phyloP scores from a whole-genome alignment of 768 basidiomycete genomes.

The Serendipita sp. region DNA sequence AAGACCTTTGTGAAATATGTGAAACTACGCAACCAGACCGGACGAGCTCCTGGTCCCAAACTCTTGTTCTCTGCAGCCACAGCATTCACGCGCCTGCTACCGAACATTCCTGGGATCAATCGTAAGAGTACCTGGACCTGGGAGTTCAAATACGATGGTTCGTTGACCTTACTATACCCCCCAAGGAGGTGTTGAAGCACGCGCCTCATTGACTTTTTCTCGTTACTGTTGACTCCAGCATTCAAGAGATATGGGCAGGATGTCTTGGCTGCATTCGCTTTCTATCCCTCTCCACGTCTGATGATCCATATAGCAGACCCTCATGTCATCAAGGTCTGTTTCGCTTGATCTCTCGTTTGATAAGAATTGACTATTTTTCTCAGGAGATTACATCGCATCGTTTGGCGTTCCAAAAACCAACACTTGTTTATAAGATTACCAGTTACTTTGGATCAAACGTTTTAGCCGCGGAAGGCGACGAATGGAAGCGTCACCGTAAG shows the following conservation, averaged over 20 bases:
- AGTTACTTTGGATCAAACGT: conserved; percentile 44
- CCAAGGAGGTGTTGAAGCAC: no score
- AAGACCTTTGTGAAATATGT: background rate
- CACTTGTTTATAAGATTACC: conserved; percentile 30
- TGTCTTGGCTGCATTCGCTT: background rate
- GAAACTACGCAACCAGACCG: background rate
- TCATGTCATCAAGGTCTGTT: background rate
- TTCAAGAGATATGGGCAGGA: background rate
- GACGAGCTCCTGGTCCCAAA: background rate
- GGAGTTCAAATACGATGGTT: background rate
- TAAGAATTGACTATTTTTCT: no score
- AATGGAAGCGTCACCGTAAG: conserved; percentile 45
- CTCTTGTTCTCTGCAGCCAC: background rate
- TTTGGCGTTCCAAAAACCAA: conserved; percentile 41
- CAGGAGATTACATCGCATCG: conserved; percentile 37
- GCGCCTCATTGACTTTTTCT: background rate
- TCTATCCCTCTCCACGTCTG: background rate
- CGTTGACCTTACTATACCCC: background rate
- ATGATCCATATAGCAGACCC: background rate
- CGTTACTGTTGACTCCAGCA: background rate
- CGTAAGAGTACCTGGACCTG: background rate
- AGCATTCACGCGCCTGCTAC: background rate
- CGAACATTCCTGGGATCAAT: background rate
- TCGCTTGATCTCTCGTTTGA: background rate
- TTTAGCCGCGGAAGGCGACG: conserved; percentile 44